Evolutionary conservation across 1,139 yeast species (phyloP), one percentile per base, ranked within the genome.

Genomic region (Blastobotrys petasosporus): DNA sequence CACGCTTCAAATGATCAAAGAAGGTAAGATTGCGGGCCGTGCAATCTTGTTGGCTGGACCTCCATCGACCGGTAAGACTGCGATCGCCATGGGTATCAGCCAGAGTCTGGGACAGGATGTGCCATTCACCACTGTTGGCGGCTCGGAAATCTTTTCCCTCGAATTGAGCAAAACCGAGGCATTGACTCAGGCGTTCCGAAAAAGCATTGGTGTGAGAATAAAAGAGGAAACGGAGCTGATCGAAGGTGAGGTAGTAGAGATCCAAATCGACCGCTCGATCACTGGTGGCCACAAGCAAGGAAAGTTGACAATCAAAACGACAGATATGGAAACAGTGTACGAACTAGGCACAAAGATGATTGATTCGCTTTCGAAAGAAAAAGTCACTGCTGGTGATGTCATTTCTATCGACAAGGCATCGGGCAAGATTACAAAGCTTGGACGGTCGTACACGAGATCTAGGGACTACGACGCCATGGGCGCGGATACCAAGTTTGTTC

Each of bases 401-500:
- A 85, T 94, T 53, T 82, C 95, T 16, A 88, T 94, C 63, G 98
- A 94, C 67, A 92, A 92, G 69, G 90, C 97, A 2, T 79, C 88
- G 49, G 99, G 98, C 45, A 87, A 88, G 61, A 86, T 92, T 59
- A 81, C 94, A 42, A 92, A 90, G 67, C 75, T 94, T 54, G 99
- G 99, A 50, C 81, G 96, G 64, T 88, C 97, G 1, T 92, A 87
- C 66, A 82, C 97, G 9, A 78, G 98, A 57, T 94, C 97, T 3
- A 77, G 98, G 63, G 98, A 94, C 67, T 94, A 92, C 67, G 99
- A 94, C 68, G 98, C 98, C 36, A 92, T 92, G 97, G 97, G 98
- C 5, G 95, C 97, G 39, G 97, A 94, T 59, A 88, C 97, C 36
- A 88, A 87, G 66, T 94, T 92, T 66, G 95, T 94, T 43, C 97